Base-by-base conservation (phyloP, 2,329 filamentous ascomycete genomes). In the Aureobasidium sp. region DNA sequence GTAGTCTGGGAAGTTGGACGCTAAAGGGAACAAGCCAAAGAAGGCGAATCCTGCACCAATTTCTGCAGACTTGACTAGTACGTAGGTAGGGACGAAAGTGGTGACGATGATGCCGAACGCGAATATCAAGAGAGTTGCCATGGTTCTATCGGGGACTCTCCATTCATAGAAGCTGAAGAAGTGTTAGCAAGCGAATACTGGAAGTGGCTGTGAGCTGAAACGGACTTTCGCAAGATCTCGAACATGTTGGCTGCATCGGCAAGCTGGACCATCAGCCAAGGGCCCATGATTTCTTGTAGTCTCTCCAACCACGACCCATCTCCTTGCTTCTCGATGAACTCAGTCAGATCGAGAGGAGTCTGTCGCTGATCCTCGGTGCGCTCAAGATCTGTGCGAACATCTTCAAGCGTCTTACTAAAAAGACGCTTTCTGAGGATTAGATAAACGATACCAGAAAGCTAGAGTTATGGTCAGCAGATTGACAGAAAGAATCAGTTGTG, bases 361-460 rank as follows among this genome's bases (percentile, higher is more conserved):
- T 67, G 56, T 25, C 72, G 67, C 31, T 71, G 67, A 54, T 80
- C 69, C 60, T 79, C 73, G 4, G 71, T 72, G 29, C 76, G 76
- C 38, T 72, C 69, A 42, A 80, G 76, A 18, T 74, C 68, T 62
- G 70, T 64, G n/a, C 74, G 72, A 13, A 77, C 62, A 33, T 75
- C 70, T 45, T 75, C 62, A 7, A 77, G 45, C 9, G 72, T 75
- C 15, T 68, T 67, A 13, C 68, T 66, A 40, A 72, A 66, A 10
- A 69, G 20, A 20, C 66, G 69, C 9, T 74, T 74, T 36, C 71
- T 51, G 5, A 71, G 33, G 1, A 76, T 71, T 6, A 75, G 51
- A 36, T 74, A 77, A 3, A 74, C 18, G 15, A 73, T 15, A 4
- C 55, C 67, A 15, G 72, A 71, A 3, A 76, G 54, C 72, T 75